A percentile compares a stretch with the other conserved stretches of the same genome.
phyloP scores from a whole-genome alignment of 176 grass and related monocot species.

The Thinopyrum elongatum region DNA sequence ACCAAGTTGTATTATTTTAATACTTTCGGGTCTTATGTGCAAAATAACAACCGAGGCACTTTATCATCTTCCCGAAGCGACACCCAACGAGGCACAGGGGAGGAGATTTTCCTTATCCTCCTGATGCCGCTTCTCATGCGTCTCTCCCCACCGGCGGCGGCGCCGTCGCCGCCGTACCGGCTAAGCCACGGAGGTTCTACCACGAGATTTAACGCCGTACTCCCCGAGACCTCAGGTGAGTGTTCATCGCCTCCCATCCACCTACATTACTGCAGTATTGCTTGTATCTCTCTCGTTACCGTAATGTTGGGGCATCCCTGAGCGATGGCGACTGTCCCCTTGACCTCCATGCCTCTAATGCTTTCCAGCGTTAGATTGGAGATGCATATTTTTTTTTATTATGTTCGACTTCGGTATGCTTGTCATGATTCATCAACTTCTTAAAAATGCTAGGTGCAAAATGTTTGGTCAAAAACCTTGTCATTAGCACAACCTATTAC shows the following conservation, averaged over 20 bases:
- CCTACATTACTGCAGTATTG: conserved; percentile 28
- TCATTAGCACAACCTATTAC: not conserved
- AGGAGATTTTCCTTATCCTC: conserved; percentile 41
- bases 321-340: not conserved
- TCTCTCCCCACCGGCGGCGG: conserved; percentile 31
- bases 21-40: not conserved
- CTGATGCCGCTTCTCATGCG: conserved; percentile 57
- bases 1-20: not conserved
- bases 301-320: not conserved
- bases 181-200: not conserved
- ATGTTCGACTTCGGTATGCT: not conserved
- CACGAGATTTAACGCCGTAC: not conserved
- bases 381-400: not conserved
- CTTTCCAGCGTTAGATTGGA: not conserved
- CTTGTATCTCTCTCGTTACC: not conserved
- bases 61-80: not conserved
- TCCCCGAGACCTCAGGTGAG: conserved; percentile 13
- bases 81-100: conserved; percentile 6
- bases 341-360: not conserved
- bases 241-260: not conserved
- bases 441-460: not conserved
- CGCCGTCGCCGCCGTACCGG: conserved; percentile 5
- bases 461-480: not conserved
- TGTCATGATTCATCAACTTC: not conserved
- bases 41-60: conserved; percentile 1